Conservation (phyloP, 106 monocot species). For the Allium sativum region DNA sequence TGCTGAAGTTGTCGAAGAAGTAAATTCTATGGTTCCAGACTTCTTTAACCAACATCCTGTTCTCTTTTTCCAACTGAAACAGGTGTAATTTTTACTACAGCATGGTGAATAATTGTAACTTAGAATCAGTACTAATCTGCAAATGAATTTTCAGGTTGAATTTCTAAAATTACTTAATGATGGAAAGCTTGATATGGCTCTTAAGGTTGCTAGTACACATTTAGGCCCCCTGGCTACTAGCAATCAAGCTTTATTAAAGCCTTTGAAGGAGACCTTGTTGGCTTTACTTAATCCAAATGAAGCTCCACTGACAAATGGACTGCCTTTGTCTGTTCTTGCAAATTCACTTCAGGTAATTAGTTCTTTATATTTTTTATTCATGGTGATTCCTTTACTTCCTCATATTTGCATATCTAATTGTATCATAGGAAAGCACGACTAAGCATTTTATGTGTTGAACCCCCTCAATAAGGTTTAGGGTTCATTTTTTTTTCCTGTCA, state of each 20-base stretch:
- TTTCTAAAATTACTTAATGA: constrained; percentile 70
- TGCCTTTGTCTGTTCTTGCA: constrained; percentile 40
- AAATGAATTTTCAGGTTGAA: constrained; percentile 53
- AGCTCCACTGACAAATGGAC: constrained; percentile 31
- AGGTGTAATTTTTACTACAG: constrained; percentile 30
- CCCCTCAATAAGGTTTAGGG: no score
- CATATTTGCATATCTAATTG: no score
- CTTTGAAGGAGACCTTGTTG: constrained; percentile 89
- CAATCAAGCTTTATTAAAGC: constrained; percentile 56
- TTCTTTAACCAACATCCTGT: constrained; percentile 75
- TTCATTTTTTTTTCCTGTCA: no score
- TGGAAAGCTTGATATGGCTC: constrained; percentile 51
- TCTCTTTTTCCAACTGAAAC: constrained; percentile 88
- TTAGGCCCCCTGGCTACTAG: constrained; percentile 76
- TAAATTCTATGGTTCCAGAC: constrained; percentile 75
- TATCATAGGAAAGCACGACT: no score
- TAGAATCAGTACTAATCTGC: not conserved
- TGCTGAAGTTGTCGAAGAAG: constrained; percentile 87
- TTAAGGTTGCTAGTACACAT: constrained; percentile 75
- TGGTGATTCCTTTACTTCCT: not conserved
- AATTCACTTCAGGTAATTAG: constrained; percentile 63
- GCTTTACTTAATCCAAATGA: constrained; percentile 49
- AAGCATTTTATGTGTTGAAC: no score
- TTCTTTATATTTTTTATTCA: not conserved
- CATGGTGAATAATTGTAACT: not conserved